Conservation (phyloP, 1,284 basidiomycete genomes). For the Irpex lacteus region DNA sequence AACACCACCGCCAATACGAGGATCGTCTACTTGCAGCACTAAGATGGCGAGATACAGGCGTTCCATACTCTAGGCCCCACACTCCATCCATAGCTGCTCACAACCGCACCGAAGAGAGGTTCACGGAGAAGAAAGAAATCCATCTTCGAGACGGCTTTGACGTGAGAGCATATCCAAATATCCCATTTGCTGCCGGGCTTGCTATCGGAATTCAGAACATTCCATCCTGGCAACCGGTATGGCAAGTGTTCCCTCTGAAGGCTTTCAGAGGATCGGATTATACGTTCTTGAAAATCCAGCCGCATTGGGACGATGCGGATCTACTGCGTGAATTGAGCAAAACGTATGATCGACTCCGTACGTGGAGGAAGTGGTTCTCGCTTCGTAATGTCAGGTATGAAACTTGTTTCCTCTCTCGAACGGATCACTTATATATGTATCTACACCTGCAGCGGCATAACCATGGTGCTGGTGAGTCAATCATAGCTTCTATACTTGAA, state of each 20-base stretch:
- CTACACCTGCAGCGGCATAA: constrained; percentile 5
- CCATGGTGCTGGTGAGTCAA: constrained; percentile 11
- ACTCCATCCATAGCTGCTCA: not conserved
- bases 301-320: constrained; percentile 20
- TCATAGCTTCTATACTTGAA: not conserved
- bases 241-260: constrained; percentile 18
- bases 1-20: not conserved
- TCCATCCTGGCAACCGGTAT: constrained; percentile 15
- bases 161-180: constrained; percentile 1
- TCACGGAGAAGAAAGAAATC: not conserved
- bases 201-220: not conserved
- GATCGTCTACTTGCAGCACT: not conserved
- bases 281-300: constrained; percentile 10
- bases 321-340: constrained; percentile 15
- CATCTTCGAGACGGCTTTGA: not conserved
- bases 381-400: constrained; percentile 17
- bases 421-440: not conserved
- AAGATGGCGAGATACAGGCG: not conserved
- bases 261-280: constrained; percentile 16
- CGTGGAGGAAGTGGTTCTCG: constrained; percentile 16
- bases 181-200: constrained; percentile 4
- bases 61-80: not conserved
- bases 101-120: not conserved
- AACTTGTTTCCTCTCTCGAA: not conserved
- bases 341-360: constrained; percentile 16